Percentiles rank a stretch among this genome's conserved stretches.
These are phyloP conservation scores for Nannochloris sp. DNA, from an alignment of 139 green algal species.

Conservation along the genomic window DNA sequence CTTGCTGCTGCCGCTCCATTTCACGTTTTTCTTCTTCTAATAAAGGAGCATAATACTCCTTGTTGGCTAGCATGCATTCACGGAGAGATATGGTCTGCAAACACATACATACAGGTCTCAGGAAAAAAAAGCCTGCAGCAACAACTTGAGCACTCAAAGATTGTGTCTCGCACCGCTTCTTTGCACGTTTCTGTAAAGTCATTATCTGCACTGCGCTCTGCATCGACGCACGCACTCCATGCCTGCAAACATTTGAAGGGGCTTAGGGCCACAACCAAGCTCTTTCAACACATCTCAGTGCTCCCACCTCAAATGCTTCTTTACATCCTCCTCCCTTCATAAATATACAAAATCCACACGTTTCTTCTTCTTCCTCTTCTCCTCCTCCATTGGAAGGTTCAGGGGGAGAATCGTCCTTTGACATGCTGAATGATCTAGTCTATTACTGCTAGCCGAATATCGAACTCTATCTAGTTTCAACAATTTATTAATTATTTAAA, in stretches of 20 bases:
- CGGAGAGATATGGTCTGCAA: slow-evolving; percentile 39
- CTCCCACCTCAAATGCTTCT: slow-evolving; percentile 38
- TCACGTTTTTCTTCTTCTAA: slow-evolving; percentile 34
- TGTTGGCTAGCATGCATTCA: slow-evolving; percentile 56
- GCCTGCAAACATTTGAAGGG: slow-evolving; percentile 16
- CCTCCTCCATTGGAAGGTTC: slow-evolving; percentile 22
- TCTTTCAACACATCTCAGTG: neutral
- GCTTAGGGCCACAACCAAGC: neutral
- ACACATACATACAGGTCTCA: neutral
- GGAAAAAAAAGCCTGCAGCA: neutral
- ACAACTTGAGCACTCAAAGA: neutral
- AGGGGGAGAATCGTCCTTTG: no score
- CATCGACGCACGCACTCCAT: slow-evolving; percentile 62
- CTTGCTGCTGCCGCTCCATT: slow-evolving; percentile 4
- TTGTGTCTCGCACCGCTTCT: slow-evolving; percentile 27
- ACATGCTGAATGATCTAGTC: no score
- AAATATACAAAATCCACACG: slow-evolving; percentile 76
- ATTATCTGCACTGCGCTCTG: slow-evolving; percentile 21
- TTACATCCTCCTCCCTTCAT: slow-evolving; percentile 77
- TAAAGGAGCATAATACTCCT: slow-evolving; percentile 53
- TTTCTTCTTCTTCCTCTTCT: slow-evolving; percentile 68
- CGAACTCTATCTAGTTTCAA: neutral
- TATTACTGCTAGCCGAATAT: no score
- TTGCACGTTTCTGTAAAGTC: slow-evolving; percentile 59
- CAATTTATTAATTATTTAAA: neutral